phyloP scores from a whole-genome alignment of 139 green algal species.

The Closterium sp. region DNA sequence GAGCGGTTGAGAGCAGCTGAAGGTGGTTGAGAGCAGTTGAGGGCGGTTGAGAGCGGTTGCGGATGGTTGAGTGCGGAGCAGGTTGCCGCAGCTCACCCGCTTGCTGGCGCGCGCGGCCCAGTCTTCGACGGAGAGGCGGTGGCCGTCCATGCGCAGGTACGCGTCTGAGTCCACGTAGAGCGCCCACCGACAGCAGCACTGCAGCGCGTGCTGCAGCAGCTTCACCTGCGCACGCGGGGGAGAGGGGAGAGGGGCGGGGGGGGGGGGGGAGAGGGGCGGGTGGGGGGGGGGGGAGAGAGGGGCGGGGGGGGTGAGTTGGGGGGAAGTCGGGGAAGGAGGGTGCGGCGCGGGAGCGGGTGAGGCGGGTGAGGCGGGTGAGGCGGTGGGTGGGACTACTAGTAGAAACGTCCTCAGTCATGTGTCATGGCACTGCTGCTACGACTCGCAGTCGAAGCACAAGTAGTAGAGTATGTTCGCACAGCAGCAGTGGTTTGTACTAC shows the following conservation, averaged over 20 bases:
- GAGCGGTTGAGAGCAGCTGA: too few species aligned
- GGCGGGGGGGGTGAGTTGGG: not conserved
- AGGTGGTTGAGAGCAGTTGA: too few species aligned
- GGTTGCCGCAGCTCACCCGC: too few species aligned
- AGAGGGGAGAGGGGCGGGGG: not conserved
- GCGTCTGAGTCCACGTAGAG: constrained; percentile 4
- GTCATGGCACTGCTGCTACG: too few species aligned
- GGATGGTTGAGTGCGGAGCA: too few species aligned
- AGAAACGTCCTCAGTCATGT: too few species aligned
- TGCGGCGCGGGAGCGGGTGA: too few species aligned
- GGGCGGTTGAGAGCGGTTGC: too few species aligned
- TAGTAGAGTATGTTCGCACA: too few species aligned
- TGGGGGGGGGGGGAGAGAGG: not conserved
- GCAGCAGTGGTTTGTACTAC: not conserved
- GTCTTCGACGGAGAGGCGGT: constrained; percentile 4
- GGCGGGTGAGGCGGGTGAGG: not conserved
- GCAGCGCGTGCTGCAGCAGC: not conserved
- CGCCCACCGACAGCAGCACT: constrained; percentile 3
- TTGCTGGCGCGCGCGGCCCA: not conserved
- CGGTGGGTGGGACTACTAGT: not conserved
- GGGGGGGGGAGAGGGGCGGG: not conserved
- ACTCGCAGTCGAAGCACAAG: too few species aligned
- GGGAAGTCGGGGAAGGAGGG: not conserved
- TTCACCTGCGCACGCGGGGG: not conserved
- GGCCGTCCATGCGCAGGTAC: not conserved